A percentile compares a stretch with the other conserved stretches of the same genome.
Conservation (phyloP, 176 grass and related monocot genomes). For the Leersia perrieri region DNA sequence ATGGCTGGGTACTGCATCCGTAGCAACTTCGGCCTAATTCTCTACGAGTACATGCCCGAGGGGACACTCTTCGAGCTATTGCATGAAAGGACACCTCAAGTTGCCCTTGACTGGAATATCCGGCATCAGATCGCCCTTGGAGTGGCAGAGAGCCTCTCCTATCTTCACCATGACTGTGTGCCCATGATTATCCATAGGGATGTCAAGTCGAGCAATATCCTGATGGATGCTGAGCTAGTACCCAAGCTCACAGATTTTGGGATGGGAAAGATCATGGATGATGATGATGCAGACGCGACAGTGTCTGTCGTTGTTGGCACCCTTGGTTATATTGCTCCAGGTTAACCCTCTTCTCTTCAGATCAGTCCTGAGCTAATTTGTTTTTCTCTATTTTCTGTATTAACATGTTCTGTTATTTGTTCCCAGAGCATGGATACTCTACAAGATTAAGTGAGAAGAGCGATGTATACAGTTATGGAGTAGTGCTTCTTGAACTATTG, state of each 20-base stretch:
- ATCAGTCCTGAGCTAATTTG: background rate
- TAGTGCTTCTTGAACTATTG: slow-evolving; percentile 50
- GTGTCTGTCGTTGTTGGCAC: slow-evolving; percentile 49
- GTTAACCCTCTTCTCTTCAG: slow-evolving; percentile 5
- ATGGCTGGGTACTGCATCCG: slow-evolving; percentile 72
- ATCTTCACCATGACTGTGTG: slow-evolving; percentile 69
- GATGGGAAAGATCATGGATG: slow-evolving; percentile 44
- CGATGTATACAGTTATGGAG: slow-evolving; percentile 55
- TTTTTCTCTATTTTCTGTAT: background rate
- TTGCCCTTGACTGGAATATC: slow-evolving; percentile 34
- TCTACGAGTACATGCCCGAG: slow-evolving; percentile 49
- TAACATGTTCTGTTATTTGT: background rate
- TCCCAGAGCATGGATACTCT: slow-evolving; percentile 44
- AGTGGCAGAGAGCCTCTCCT: slow-evolving; percentile 46
- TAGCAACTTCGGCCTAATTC: slow-evolving; percentile 36
- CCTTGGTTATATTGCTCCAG: slow-evolving; percentile 59
- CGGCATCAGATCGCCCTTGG: slow-evolving; percentile 44
- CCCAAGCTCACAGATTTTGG: slow-evolving; percentile 67
- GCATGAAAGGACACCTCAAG: slow-evolving; percentile 37
- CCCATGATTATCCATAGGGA: slow-evolving; percentile 63
- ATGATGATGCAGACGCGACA: slow-evolving; percentile 30
- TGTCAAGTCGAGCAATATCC: slow-evolving; percentile 63
- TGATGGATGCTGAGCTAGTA: slow-evolving; percentile 54
- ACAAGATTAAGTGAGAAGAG: slow-evolving; percentile 46
- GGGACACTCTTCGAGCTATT: slow-evolving; percentile 47